These are phyloP conservation scores for Limonium bicolor DNA, from an alignment of 148 eudicot genomes.

Conservation along the genomic window DNA sequence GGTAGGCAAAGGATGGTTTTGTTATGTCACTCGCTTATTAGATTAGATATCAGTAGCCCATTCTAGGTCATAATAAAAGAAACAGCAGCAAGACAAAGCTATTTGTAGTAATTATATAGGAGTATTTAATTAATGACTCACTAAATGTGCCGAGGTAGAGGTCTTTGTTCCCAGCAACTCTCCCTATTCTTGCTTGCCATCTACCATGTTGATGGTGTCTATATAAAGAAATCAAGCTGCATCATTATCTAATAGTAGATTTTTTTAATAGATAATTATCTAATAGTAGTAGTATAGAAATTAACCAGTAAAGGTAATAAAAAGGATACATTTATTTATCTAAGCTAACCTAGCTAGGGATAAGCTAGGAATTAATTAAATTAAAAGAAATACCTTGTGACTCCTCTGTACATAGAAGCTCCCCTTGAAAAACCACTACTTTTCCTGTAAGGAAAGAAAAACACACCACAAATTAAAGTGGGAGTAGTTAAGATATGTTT, in stretches of 20 bases:
- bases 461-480: neutral
- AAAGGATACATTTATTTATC: neutral
- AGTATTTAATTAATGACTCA: conserved; percentile 17
- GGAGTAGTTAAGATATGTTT: neutral
- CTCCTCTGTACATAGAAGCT: conserved; percentile 91
- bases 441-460: conserved; percentile 31
- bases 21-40: too few species aligned
- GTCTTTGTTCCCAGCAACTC: conserved; percentile 95
- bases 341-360: neutral
- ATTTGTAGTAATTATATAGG: neutral
- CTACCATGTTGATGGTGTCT: conserved; percentile 98
- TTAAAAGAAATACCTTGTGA: conserved; percentile 44
- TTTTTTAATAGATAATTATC: too few species aligned
- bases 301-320: neutral
- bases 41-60: too few species aligned
- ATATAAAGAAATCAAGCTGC: conserved; percentile 11
- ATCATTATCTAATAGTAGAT: too few species aligned
- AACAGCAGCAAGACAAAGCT: neutral
- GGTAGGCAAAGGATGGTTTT: neutral
- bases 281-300: too few species aligned
- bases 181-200: conserved; percentile 96
- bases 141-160: conserved; percentile 92
- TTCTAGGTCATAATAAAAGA: neutral
- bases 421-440: conserved; percentile 98
- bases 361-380: neutral